These are phyloP conservation scores for Bullera alba DNA, from an alignment of 768 basidiomycete species.

Conservation along the genomic window DNA sequence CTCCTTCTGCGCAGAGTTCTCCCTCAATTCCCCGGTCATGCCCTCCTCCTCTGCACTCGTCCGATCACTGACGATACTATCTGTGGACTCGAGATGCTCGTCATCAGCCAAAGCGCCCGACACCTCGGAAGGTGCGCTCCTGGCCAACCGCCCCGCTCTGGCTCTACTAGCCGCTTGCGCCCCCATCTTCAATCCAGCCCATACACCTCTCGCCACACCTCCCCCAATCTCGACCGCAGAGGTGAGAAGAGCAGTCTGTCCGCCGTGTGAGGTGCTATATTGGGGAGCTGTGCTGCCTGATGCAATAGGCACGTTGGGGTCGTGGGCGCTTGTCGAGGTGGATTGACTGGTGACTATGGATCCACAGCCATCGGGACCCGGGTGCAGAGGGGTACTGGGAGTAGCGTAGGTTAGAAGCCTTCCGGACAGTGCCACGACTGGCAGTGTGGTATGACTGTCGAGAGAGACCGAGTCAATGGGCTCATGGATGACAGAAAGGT, in stretches of 20 bases:
- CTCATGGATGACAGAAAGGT: background rate
- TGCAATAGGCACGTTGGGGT: too few relatives aligned
- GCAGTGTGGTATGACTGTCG: conserved; percentile 9
- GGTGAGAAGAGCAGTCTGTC: conserved; percentile 9
- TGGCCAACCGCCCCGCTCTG: conserved; percentile 18
- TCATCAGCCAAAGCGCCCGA: conserved; percentile 6
- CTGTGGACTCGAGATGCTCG: background rate
- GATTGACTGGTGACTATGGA: conserved; percentile 32
- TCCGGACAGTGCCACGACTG: conserved; percentile 19
- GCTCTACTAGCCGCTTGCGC: conserved; percentile 29
- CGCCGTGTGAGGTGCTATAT: background rate
- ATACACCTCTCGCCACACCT: conserved; percentile 36
- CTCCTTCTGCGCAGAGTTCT: background rate
- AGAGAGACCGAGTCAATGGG: conserved; percentile 6
- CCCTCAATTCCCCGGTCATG: conserved; percentile 7
- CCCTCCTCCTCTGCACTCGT: conserved; percentile 13
- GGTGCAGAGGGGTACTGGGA: conserved; percentile 11
- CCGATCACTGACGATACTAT: conserved; percentile 6
- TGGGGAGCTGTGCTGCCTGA: too few relatives aligned
- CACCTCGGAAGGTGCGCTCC: conserved; percentile 26
- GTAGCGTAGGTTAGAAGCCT: conserved; percentile 26
- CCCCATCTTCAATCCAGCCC: conserved; percentile 40
- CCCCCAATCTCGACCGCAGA: conserved; percentile 34
- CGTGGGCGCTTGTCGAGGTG: too few relatives aligned
- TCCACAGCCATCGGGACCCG: conserved; percentile 25